Base-by-base conservation (phyloP, 306 rosid genomes). In the Pyrus bretschneideri region DNA sequence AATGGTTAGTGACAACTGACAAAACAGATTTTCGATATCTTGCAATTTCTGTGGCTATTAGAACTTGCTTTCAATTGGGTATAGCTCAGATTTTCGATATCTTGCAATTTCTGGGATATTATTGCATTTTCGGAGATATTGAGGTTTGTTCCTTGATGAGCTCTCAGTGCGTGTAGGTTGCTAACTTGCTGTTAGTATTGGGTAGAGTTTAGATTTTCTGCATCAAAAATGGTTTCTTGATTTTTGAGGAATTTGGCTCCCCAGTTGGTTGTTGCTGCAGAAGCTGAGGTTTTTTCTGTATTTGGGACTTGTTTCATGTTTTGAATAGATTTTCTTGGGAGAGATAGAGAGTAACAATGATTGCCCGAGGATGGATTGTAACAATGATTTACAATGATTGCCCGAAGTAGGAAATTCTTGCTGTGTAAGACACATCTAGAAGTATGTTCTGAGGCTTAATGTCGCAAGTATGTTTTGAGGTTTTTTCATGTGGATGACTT, bases 61-160 rank as follows among this genome's bases (percentile, higher is more conserved):
- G 82, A 79, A 69, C 62, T 79, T 71, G 74, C 71, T 84, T 46
- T 69, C 75, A 71, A 63, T 14, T 21, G 72, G 69, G 46, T 71
- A 45, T 72, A 29, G 77, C 76, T 60, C 51, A 33, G 67, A 60
- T 65, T 78, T 35, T 80, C 7, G 3, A 23, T 33, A 33, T 72
- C 40, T 42, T 23, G 67, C 11, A 18, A 62, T 55, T 52, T 35
- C 45, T 72, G 38, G 55, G 67, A 22, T 46, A 21, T 11, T 62
- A 78, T 78, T 51, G 82, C 60, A 12, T 68, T 63, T 52, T 63
- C 11, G 25, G 21, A 61, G 68, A 77, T 55, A 30, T 35, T 76
- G 77, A 42, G 44, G 71, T 58, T 78, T 13, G 12, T 76, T 79
- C 74, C 57, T 57, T 80, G 45, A 54, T 71, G 55, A 49, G 21